Conservation (phyloP, 2,329 filamentous ascomycete genomes). For the Exophiala bonariae region DNA sequence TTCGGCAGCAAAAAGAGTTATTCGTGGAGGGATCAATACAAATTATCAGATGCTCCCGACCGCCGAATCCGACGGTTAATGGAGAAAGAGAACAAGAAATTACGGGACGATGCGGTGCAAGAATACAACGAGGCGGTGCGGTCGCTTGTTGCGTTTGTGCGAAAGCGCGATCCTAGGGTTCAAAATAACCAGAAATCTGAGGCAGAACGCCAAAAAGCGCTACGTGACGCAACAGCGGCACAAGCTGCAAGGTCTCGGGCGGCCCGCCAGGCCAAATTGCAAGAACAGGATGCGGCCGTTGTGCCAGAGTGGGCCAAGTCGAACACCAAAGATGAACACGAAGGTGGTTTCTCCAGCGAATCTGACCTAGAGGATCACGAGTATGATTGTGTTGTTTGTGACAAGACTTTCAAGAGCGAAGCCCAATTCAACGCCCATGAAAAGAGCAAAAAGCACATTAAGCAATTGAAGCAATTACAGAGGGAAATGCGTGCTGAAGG, state of each 20-base stretch:
- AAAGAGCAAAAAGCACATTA: constrained; percentile 93
- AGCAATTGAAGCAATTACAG: constrained; percentile 76
- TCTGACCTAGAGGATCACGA: constrained; percentile 53
- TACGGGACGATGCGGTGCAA: constrained; percentile 76
- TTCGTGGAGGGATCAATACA: constrained; percentile 84
- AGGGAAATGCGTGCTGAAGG: constrained; percentile 84
- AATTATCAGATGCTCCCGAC: constrained; percentile 82
- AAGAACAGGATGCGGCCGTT: constrained; percentile 43
- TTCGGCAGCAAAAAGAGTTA: constrained; percentile 87
- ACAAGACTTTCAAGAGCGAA: constrained; percentile 79
- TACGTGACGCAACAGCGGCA: constrained; percentile 76
- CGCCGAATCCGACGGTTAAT: constrained; percentile 77
- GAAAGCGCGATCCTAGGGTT: constrained; percentile 88
- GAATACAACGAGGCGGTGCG: constrained; percentile 93
- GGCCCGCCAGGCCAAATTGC: constrained; percentile 68
- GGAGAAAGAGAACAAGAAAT: constrained; percentile 91
- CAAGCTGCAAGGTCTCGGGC: constrained; percentile 83
- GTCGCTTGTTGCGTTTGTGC: constrained; percentile 81
- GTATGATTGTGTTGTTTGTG: constrained; percentile 64
- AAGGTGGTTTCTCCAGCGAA: constrained; percentile 46
- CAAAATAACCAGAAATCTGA: constrained; percentile 74
- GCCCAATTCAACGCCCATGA: constrained; percentile 90
- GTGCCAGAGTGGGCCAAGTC: constrained; percentile 73
- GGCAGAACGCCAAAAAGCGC: constrained; percentile 72
- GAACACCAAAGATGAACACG: constrained; percentile 49